Percentiles rank a stretch among this genome's conserved stretches.
Conservation (phyloP, 495 filamentous ascomycete species). For the Aspergillus bridgeri region DNA sequence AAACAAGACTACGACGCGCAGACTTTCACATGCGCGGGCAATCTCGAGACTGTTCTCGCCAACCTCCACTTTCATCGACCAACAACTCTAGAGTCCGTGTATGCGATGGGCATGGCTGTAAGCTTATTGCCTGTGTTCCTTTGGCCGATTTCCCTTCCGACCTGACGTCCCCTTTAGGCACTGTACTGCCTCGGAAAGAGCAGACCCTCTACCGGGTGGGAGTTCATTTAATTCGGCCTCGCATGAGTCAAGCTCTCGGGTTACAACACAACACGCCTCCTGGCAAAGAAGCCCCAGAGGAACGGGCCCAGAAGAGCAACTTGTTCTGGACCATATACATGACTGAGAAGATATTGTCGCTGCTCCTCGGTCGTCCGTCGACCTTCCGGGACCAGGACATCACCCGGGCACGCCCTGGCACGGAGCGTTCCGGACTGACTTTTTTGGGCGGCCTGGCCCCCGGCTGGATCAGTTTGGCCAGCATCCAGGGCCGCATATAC, state of each 20-base stretch:
- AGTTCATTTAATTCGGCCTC: conserved; percentile 13
- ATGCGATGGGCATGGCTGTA: conserved; percentile 16
- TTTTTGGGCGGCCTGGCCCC: conserved; percentile 3
- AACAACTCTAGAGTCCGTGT: conserved; percentile 8
- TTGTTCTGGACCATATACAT: conserved; percentile 15
- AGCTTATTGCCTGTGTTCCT: not conserved
- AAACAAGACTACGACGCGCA: conserved; percentile 12
- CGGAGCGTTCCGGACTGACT: conserved; percentile 3
- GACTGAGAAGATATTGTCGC: conserved; percentile 3
- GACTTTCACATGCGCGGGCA: conserved; percentile 7
- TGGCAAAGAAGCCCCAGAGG: not conserved
- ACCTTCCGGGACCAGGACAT: conserved; percentile 12
- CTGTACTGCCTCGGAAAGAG: conserved; percentile 11
- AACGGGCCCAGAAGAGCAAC: not conserved
- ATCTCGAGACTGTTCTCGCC: conserved; percentile 10
- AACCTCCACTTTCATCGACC: conserved; percentile 9
- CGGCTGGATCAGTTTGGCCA: conserved; percentile 10
- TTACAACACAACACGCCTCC: conserved; percentile 1
- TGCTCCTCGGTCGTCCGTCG: conserved; percentile 7
- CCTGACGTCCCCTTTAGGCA: not conserved
- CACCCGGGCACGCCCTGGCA: not conserved
- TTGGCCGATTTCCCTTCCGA: not conserved
- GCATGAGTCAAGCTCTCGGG: conserved; percentile 9
- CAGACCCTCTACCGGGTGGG: conserved; percentile 12
- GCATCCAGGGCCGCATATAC: conserved; percentile 12